Percentiles rank a stretch among this genome's conserved stretches.
These are phyloP conservation scores for Nemania serpens DNA, from an alignment of 2,329 filamentous ascomycete genomes.

Conservation along the genomic window DNA sequence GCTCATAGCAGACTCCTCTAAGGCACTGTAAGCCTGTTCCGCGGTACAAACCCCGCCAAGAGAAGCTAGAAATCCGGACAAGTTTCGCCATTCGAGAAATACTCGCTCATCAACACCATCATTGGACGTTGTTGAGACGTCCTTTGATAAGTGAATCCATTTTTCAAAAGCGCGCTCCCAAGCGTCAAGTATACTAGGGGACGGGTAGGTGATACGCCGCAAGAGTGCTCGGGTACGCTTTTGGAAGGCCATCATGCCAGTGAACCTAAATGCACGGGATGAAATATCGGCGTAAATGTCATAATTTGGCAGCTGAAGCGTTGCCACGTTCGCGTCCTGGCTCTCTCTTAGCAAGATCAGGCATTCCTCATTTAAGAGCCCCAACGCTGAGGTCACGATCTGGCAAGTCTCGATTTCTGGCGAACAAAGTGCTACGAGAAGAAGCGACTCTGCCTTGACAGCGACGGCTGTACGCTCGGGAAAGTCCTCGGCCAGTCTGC, in stretches of 20 bases:
- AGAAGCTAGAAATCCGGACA: slow-evolving; percentile 70
- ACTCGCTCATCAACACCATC: slow-evolving; percentile 60
- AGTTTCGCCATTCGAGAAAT: slow-evolving; percentile 69
- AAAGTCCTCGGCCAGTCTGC: slow-evolving; percentile 58
- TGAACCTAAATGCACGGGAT: slow-evolving; percentile 67
- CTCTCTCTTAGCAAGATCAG: slow-evolving; percentile 57
- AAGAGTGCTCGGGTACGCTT: slow-evolving; percentile 66
- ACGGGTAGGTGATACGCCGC: slow-evolving; percentile 64
- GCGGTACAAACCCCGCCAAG: slow-evolving; percentile 69
- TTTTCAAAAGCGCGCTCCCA: slow-evolving; percentile 70
- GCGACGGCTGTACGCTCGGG: slow-evolving; percentile 58
- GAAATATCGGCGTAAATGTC: slow-evolving; percentile 66
- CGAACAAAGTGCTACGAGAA: slow-evolving; percentile 68
- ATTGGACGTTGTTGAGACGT: slow-evolving; percentile 58
- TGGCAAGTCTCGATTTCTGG: slow-evolving; percentile 69
- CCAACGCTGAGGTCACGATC: slow-evolving; percentile 65
- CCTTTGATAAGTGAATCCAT: slow-evolving; percentile 67
- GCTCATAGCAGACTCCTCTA: slow-evolving; percentile 62
- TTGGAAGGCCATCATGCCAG: slow-evolving; percentile 71
- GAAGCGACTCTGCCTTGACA: slow-evolving; percentile 63
- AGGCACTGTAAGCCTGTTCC: slow-evolving; percentile 56
- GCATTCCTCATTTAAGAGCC: slow-evolving; percentile 66
- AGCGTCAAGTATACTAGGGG: slow-evolving; percentile 67
- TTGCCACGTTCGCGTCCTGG: slow-evolving; percentile 55
- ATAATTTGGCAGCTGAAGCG: slow-evolving; percentile 62